Conservation (phyloP, 768 basidiomycete genomes). For the Russula griseocarnosa region DNA sequence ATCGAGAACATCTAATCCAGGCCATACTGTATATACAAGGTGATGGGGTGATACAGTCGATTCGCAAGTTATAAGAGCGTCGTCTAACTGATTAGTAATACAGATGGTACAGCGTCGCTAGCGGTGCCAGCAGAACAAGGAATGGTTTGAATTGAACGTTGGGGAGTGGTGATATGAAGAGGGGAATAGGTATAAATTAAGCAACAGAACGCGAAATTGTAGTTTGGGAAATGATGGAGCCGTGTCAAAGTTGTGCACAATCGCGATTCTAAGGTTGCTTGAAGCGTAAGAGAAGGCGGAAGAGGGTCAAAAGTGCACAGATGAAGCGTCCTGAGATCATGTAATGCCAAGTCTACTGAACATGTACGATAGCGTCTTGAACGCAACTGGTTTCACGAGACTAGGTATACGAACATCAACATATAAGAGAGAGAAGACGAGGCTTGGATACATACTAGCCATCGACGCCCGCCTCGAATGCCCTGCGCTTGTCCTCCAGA, state of each 20-base stretch:
- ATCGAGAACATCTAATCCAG: background rate
- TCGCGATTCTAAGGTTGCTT: background rate
- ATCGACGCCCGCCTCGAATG: slow-evolving; percentile 90
- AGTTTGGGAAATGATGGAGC: background rate
- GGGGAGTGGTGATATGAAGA: background rate
- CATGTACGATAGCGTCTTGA: slow-evolving; percentile 84
- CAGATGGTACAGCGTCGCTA: slow-evolving; percentile 14
- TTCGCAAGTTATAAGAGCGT: background rate
- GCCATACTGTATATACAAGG: background rate
- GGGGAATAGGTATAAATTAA: slow-evolving; percentile 24
- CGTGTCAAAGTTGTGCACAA: background rate
- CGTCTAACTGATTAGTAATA: slow-evolving; percentile 15
- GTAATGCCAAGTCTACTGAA: slow-evolving; percentile 64
- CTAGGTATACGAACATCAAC: slow-evolving; percentile 38
- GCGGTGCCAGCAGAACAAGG: background rate
- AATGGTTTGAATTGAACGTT: slow-evolving; percentile 11
- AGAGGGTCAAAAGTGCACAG: background rate
- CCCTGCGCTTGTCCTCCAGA: slow-evolving; percentile 83
- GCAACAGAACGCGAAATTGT: slow-evolving; percentile 5
- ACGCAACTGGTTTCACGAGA: slow-evolving; percentile 93
- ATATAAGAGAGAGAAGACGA: background rate
- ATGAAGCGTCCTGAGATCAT: slow-evolving; percentile 30
- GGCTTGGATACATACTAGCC: slow-evolving; percentile 71
- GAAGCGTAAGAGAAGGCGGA: background rate
- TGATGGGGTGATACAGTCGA: background rate